phyloP scores from a whole-genome alignment of 179 eudicot genomes.

The Silene noctiflora region DNA sequence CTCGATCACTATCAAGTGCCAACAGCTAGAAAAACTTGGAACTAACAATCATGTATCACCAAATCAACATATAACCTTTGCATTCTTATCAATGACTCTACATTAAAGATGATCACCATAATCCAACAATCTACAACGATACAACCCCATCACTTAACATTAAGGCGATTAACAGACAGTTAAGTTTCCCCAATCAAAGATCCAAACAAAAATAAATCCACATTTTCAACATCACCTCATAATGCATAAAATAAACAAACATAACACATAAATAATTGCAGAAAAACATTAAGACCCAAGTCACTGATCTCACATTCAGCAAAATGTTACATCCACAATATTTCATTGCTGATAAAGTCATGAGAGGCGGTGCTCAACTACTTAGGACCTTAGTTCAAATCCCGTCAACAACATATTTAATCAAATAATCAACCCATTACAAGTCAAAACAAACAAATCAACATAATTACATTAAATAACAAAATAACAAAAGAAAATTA shows the following conservation, averaged over 20 bases:
- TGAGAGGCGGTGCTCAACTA: not conserved
- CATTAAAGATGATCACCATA: no score
- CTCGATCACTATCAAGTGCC: no score
- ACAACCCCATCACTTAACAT: not conserved
- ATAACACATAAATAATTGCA: not conserved
- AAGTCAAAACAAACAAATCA: not conserved
- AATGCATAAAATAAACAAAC: not conserved
- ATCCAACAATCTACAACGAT: no score
- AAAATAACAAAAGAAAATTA: constrained; percentile 12
- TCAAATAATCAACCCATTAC: not conserved
- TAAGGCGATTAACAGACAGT: not conserved
- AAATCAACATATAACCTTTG: no score
- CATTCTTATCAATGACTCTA: no score
- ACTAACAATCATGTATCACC: no score
- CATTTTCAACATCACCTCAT: not conserved
- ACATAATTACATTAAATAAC: not conserved
- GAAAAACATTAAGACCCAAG: not conserved
- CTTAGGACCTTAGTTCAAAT: not conserved
- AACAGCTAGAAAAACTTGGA: no score
- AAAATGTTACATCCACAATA: not conserved
- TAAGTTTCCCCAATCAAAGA: constrained; percentile 9
- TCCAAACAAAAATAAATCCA: not conserved
- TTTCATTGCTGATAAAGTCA: not conserved
- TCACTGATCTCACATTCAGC: not conserved
- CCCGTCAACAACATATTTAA: not conserved